A percentile compares a stretch with the other conserved stretches of the same genome.
Conservation (phyloP, 768 basidiomycete genomes). For the Tubosaeta brunneosetosa region DNA sequence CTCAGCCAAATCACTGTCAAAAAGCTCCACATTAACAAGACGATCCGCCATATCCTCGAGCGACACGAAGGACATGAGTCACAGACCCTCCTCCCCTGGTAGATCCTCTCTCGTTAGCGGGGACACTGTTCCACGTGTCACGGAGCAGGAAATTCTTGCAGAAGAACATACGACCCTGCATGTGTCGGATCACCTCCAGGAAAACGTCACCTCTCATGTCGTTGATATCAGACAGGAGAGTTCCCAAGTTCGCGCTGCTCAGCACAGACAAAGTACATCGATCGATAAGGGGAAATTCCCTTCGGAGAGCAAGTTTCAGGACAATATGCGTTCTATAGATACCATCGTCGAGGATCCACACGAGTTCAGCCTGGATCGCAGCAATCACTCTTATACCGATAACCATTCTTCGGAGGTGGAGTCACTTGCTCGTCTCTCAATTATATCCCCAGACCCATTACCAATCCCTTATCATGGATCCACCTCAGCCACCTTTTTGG, state of each 20-base stretch:
- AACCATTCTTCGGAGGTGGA: constrained; percentile 20
- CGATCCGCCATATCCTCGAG: constrained; percentile 14
- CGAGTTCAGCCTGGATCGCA: constrained; percentile 15
- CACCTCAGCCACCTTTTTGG: constrained; percentile 27
- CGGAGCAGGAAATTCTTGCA: constrained; percentile 10
- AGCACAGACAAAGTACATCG: constrained; percentile 12
- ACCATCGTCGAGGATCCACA: constrained; percentile 27
- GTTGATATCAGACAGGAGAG: constrained; percentile 9
- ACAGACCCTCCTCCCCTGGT: constrained; percentile 9
- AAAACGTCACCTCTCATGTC: constrained; percentile 8
- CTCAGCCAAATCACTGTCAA: constrained; percentile 16
- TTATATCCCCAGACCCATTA: constrained; percentile 39
- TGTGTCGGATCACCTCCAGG: constrained; percentile 12
- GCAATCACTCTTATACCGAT: constrained; percentile 14
- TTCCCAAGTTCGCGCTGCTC: constrained; percentile 9
- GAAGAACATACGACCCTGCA: constrained; percentile 17
- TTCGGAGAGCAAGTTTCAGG: constrained; percentile 15
- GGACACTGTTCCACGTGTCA: constrained; percentile 5
- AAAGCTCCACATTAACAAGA: constrained; percentile 13
- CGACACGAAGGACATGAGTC: constrained; percentile 1
- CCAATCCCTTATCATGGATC: constrained; percentile 44
- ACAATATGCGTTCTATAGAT: constrained; percentile 26
- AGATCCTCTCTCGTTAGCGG: constrained; percentile 12
- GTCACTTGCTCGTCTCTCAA: constrained; percentile 24
- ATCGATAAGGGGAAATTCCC: constrained; percentile 15